These are phyloP conservation scores for Panicum virgatum DNA, from an alignment of 202 grass and related monocot species.

Conservation along the genomic window DNA sequence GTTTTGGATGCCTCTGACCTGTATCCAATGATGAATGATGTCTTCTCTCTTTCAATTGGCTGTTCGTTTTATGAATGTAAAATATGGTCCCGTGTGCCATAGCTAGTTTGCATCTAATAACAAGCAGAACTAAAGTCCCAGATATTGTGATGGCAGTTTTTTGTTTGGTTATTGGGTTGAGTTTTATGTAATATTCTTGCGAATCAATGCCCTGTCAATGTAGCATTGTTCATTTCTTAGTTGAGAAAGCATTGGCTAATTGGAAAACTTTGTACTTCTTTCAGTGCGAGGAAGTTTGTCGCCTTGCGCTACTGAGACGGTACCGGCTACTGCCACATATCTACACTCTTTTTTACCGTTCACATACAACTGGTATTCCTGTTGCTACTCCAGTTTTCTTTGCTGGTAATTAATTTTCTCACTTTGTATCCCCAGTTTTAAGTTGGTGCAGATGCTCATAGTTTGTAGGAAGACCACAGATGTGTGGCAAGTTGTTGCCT, in stretches of 20 bases:
- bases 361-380: conserved; percentile 72
- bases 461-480: conserved; percentile 13
- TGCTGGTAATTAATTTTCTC: conserved; percentile 60
- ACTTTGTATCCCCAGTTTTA: conserved; percentile 7
- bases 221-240: conserved; percentile 6
- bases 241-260: background rate
- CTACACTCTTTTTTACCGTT: conserved; percentile 87
- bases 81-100: background rate
- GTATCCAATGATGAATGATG: background rate
- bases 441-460: conserved; percentile 17
- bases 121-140: background rate
- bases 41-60: background rate
- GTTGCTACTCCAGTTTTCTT: conserved; percentile 86
- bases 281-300: conserved; percentile 93
- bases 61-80: background rate
- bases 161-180: background rate
- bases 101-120: background rate
- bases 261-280: conserved; percentile 39
- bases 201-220: background rate
- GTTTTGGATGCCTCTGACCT: background rate
- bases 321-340: conserved; percentile 81
- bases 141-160: background rate
- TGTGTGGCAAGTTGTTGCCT: conserved; percentile 2
- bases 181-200: background rate
- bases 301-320: conserved; percentile 86